Evolutionary conservation across 352 stramenopile species (phyloP).

Genomic region (Globisporangium recalcitrans): DNA sequence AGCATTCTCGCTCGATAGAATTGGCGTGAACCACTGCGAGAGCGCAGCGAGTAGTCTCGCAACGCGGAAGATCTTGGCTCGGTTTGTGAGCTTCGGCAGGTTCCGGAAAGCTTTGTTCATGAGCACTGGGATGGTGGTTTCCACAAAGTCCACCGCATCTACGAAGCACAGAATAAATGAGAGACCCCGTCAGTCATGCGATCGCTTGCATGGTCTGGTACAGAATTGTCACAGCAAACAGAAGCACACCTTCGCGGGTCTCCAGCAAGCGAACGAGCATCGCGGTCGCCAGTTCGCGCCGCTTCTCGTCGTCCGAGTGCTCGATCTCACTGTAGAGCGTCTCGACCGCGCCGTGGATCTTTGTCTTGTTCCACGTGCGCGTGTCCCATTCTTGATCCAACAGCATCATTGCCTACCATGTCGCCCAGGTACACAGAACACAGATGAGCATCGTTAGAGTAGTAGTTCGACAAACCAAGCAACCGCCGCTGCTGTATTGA

Average conservation of each 20-base stretch:
- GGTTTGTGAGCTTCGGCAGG: slow-evolving; percentile 50
- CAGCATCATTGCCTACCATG: slow-evolving; percentile 60
- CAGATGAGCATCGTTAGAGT: not conserved
- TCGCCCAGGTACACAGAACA: not conserved
- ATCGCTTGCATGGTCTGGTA: not conserved
- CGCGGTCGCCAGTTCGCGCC: slow-evolving; percentile 49
- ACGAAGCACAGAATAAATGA: not conserved
- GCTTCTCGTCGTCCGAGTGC: slow-evolving; percentile 27
- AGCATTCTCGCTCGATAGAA: slow-evolving; percentile 62
- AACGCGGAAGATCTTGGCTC: slow-evolving; percentile 49
- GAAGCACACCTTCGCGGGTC: slow-evolving; percentile 43
- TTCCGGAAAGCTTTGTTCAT: slow-evolving; percentile 73
- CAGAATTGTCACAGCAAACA: not conserved
- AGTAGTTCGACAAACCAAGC: not conserved
- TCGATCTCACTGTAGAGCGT: slow-evolving; percentile 70
- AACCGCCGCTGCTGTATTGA: not conserved
- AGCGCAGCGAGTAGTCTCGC: slow-evolving; percentile 47
- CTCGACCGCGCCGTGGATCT: slow-evolving; percentile 55
- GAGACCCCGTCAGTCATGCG: not conserved
- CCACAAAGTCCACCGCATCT: slow-evolving; percentile 59
- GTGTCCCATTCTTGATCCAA: slow-evolving; percentile 84
- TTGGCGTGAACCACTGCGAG: slow-evolving; percentile 52
- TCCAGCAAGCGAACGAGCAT: slow-evolving; percentile 71
- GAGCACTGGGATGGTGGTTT: slow-evolving; percentile 60
- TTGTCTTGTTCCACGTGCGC: slow-evolving; percentile 49